Evolutionary conservation across 495 filamentous ascomycete species (phyloP).

Genomic region (Aspergillus biplanus): DNA sequence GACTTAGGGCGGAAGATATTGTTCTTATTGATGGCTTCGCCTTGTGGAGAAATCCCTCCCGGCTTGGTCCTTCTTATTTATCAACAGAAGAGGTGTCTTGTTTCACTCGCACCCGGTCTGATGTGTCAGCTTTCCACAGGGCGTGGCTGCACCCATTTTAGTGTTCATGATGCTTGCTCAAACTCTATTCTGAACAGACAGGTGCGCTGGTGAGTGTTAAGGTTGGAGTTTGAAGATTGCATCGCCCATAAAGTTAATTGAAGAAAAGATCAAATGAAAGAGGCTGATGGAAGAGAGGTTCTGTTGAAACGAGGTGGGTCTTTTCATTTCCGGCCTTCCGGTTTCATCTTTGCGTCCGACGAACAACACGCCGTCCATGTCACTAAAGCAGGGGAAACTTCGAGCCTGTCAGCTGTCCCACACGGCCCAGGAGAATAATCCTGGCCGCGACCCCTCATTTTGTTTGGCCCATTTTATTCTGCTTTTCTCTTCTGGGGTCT

Average conservation of each 20-base stretch:
- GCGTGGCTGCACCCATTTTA: not conserved
- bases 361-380: conserved; percentile 19
- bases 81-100: conserved; percentile 4
- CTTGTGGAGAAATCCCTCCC: conserved; percentile 11
- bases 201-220: not conserved
- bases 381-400: conserved; percentile 28
- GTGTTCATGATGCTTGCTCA: not conserved
- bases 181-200: conserved; percentile 1
- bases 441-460: not conserved
- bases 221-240: not conserved
- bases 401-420: not conserved
- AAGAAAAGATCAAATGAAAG: not conserved
- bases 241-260: not conserved
- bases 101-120: not conserved
- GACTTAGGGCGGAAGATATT: not conserved
- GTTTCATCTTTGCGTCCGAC: conserved; percentile 26
- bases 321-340: conserved; percentile 24
- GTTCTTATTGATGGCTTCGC: not conserved
- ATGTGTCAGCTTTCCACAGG: conserved; percentile 8
- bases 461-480: not conserved
- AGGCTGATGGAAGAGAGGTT: not conserved
- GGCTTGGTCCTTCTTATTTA: conserved; percentile 1
- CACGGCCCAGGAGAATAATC: not conserved
- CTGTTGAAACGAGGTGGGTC: conserved; percentile 21
- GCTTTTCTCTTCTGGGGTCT: conserved; percentile 1